Evolutionary conservation across 306 rosid species (phyloP), one percentile per base, ranked within the genome.

Genomic region (Alnus rubra): DNA sequence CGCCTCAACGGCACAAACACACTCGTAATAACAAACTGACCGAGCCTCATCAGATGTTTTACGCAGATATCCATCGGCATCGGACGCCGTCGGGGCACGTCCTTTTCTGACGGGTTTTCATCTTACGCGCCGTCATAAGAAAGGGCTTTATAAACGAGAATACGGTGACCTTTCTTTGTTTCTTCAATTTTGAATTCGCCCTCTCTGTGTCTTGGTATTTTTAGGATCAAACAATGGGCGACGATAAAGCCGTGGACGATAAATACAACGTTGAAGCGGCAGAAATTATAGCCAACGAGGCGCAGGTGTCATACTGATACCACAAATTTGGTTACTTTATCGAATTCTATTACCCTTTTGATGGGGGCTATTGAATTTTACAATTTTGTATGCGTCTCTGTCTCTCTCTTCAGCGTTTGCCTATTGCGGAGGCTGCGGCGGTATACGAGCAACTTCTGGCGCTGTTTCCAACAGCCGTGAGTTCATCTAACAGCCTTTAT

Each of bases 391-490:
- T 54, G n/a, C 50, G 54, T 49, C 51, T 54, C 14, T 47, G 58
- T 81, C 31, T 74, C 37, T 80, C 31, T 79, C 44, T 69, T 78
- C 69, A 94, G 98, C 93, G 74, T 81, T 92, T 92, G 87, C 91
- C 97, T 2, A 89, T 94, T 79, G 80, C 88, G 12, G 98, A 94
- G 85, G 97, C 98, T 28, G 88, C 79, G 33, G 90, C 97, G 7
- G 86, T 94, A 60, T 92, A 92, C 74, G 98, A 94, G 89, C 90
- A 94, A 68, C 94, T 94, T 74, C 89, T 94, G 39, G 85, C 89
- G 3, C 78, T 84, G 72, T 95, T 87, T 79, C 98, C 98, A 13
- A 92, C 98, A 47, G 89, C 97, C 74, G 98, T 94, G 84, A 91
- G 95, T 85, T 71, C 78, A 79, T 63, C 74, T 76, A n/a, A 74